Conservation (phyloP, 192 early-diverging fungal genomes). For the Podila minutissima region DNA sequence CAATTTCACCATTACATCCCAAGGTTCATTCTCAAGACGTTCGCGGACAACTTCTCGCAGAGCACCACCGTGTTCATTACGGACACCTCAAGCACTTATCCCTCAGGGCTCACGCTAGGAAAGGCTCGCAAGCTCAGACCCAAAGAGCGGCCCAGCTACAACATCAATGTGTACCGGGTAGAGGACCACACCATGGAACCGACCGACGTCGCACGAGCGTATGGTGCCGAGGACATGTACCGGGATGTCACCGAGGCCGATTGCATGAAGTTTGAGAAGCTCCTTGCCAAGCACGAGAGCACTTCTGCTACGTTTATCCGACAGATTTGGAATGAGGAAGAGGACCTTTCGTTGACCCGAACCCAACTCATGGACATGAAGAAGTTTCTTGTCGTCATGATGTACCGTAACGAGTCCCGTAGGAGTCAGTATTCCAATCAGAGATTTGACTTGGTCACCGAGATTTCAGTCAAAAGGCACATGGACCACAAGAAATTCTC, state of each 20-base stretch:
- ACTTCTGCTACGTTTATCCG: slow-evolving; percentile 26
- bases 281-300: slow-evolving; percentile 22
- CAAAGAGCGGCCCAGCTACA: slow-evolving; percentile 4
- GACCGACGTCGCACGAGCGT: slow-evolving; percentile 14
- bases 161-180: slow-evolving; percentile 32
- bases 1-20: slow-evolving; percentile 52
- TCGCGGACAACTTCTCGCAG: slow-evolving; percentile 22
- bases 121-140: slow-evolving; percentile 7
- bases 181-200: slow-evolving; percentile 1
- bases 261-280: slow-evolving; percentile 39
- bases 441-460: slow-evolving; percentile 10
- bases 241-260: slow-evolving; percentile 25
- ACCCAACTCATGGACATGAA: slow-evolving; percentile 14
- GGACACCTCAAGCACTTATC: slow-evolving; percentile 10
- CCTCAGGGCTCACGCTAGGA: slow-evolving; percentile 1
- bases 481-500: slow-evolving; percentile 20
- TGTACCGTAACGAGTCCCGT: slow-evolving; percentile 24
- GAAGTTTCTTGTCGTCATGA: slow-evolving; percentile 37
- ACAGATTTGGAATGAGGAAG: slow-evolving; percentile 8
- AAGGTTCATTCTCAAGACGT: slow-evolving; percentile 40
- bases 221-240: slow-evolving; percentile 39
- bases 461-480: slow-evolving; percentile 4
- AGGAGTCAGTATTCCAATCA: slow-evolving; percentile 28
- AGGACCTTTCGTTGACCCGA: slow-evolving; percentile 19
- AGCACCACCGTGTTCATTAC: slow-evolving; percentile 4